Percentiles rank a stretch among this genome's conserved stretches.
Evolutionary conservation across 768 basidiomycete species (phyloP).

Genomic region (Pleurotus djamor): DNA sequence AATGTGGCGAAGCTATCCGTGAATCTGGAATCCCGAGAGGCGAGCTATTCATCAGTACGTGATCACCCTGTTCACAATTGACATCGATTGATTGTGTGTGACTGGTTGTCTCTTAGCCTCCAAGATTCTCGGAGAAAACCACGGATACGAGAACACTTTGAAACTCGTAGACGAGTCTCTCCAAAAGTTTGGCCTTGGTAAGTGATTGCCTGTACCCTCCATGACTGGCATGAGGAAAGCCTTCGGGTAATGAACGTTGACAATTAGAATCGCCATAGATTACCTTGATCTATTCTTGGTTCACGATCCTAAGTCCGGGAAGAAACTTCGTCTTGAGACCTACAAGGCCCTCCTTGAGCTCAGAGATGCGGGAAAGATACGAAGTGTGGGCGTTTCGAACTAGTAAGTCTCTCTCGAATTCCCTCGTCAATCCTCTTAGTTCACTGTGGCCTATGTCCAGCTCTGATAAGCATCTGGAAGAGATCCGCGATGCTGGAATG

Average conservation of each 20-base stretch:
- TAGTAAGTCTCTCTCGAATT: slow-evolving; percentile 40
- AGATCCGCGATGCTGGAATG: slow-evolving; percentile 62
- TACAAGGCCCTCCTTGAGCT: slow-evolving; percentile 69
- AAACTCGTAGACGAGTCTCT: slow-evolving; percentile 62
- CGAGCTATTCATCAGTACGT: slow-evolving; percentile 44
- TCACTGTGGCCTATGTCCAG: slow-evolving; percentile 26
- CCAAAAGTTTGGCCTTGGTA: slow-evolving; percentile 48
- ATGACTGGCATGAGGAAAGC: no score
- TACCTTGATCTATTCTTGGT: slow-evolving; percentile 79
- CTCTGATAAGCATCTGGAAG: slow-evolving; percentile 69
- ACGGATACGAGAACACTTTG: slow-evolving; percentile 62
- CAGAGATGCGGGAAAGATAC: slow-evolving; percentile 63
- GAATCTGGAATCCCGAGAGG: slow-evolving; percentile 42
- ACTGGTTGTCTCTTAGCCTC: slow-evolving; percentile 65
- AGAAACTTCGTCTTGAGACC: slow-evolving; percentile 61
- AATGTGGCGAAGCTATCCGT: slow-evolving; percentile 42
- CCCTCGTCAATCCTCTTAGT: neutral
- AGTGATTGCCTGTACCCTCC: no score
- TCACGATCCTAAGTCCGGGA: slow-evolving; percentile 68
- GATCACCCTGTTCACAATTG: no score
- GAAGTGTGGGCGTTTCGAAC: slow-evolving; percentile 80
- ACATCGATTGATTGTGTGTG: no score
- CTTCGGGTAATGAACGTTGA: no score
- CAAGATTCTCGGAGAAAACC: slow-evolving; percentile 54
- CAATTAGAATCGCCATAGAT: no score